Conservation (phyloP, 805 yeast species). For the Wickerhamomyces queroliae region DNA sequence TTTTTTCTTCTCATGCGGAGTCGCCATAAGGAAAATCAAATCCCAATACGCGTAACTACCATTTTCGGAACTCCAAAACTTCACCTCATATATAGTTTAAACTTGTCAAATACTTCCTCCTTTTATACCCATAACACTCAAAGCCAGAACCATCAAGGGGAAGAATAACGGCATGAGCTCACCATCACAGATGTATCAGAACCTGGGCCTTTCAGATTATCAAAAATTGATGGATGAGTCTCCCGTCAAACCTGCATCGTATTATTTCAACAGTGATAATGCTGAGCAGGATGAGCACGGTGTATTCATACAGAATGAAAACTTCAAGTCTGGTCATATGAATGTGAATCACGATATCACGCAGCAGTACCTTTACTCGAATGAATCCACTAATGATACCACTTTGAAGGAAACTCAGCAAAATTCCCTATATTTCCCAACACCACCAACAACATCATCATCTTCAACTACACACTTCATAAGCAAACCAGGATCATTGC, state of each 20-base stretch:
- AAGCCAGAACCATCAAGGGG: not conserved
- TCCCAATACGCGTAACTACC: slow-evolving; percentile 5
- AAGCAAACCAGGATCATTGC: slow-evolving; percentile 4
- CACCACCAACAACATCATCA: slow-evolving; percentile 5
- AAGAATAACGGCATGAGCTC: slow-evolving; percentile 9
- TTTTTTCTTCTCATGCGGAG: not conserved
- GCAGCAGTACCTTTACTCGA: not conserved
- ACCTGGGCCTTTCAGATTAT: slow-evolving; percentile 11
- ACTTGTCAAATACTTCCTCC: not conserved
- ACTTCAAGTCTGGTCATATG: slow-evolving; percentile 3
- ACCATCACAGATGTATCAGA: slow-evolving; percentile 7
- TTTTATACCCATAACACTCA: not conserved
- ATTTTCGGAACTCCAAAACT: slow-evolving; percentile 1
- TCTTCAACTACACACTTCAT: slow-evolving; percentile 1
- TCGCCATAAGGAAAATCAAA: not conserved
- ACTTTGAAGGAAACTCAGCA: no score
- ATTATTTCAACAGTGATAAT: slow-evolving; percentile 9
- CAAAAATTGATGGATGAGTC: slow-evolving; percentile 14
- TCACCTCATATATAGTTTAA: no score
- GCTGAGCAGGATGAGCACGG: not conserved
- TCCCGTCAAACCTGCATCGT: slow-evolving; percentile 13
- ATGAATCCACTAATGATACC: not conserved
- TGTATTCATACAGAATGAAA: slow-evolving; percentile 6
- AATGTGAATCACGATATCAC: not conserved
- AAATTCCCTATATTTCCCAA: slow-evolving; percentile 5